Evolutionary conservation across 257 asterid genomes (phyloP).

Genomic region (Ballota nigra): DNA sequence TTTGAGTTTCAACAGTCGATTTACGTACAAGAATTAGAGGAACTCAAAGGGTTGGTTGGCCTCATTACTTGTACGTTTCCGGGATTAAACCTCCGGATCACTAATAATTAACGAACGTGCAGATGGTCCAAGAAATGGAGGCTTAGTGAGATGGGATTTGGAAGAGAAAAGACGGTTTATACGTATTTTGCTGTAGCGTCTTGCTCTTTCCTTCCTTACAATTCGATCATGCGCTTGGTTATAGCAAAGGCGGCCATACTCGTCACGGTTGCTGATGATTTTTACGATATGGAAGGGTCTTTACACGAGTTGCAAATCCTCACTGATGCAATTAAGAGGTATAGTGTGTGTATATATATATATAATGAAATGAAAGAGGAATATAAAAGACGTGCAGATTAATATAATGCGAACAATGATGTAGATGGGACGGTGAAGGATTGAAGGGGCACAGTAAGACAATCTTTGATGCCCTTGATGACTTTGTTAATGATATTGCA

Average conservation of each 20-base stretch:
- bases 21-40: slow-evolving; percentile 48
- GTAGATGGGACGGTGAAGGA: slow-evolving; percentile 57
- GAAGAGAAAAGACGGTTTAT: slow-evolving; percentile 56
- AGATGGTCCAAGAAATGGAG: slow-evolving; percentile 63
- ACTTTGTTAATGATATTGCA: slow-evolving; percentile 36
- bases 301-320: slow-evolving; percentile 31
- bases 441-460: slow-evolving; percentile 52
- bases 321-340: slow-evolving; percentile 54
- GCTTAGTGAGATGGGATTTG: slow-evolving; percentile 61
- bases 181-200: slow-evolving; percentile 50
- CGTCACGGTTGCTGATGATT: slow-evolving; percentile 58
- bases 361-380: background rate
- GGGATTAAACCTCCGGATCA: no score
- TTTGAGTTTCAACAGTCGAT: slow-evolving; percentile 44
- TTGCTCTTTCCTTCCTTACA: slow-evolving; percentile 31
- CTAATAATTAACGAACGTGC: background rate
- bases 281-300: slow-evolving; percentile 58
- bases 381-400: background rate
- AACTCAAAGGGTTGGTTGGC: slow-evolving; percentile 42
- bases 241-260: slow-evolving; percentile 47
- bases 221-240: slow-evolving; percentile 36
- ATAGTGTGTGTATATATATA: background rate
- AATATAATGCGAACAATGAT: background rate
- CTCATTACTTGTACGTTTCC: background rate
- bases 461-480: slow-evolving; percentile 57